These are phyloP conservation scores for Lipomyces mesembrius DNA, from an alignment of 805 yeast species.

Conservation along the genomic window DNA sequence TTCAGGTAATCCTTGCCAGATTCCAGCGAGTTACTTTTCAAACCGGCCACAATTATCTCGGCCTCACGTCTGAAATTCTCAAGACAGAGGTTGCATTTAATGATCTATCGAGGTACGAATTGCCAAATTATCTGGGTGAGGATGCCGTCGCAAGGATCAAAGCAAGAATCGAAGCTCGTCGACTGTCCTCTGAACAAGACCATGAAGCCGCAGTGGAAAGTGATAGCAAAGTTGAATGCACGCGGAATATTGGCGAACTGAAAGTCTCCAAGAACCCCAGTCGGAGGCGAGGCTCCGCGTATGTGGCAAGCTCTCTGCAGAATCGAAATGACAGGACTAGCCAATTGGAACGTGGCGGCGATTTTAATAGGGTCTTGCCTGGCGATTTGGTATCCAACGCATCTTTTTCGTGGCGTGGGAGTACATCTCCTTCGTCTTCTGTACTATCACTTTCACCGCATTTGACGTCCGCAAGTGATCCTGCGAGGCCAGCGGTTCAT, in stretches of 20 bases:
- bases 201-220: not conserved
- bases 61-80: conserved; percentile 78
- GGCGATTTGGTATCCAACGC: conserved; percentile 9
- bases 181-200: conserved; percentile 3
- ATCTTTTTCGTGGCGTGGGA: not conserved
- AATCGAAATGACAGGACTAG: not conserved
- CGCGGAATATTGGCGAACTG: not conserved
- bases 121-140: conserved; percentile 70
- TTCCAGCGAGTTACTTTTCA: conserved; percentile 89
- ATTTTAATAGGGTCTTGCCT: conserved; percentile 6
- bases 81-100: conserved; percentile 71
- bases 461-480: not conserved
- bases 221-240: not conserved
- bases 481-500: not conserved
- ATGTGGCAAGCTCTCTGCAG: not conserved
- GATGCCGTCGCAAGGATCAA: conserved; percentile 55
- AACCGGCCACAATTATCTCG: conserved; percentile 85
- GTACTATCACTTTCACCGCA: not conserved
- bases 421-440: not conserved
- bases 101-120: conserved; percentile 50
- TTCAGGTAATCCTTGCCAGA: conserved; percentile 86
- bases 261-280: not conserved
- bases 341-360: not conserved
- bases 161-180: conserved; percentile 26
- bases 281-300: conserved; percentile 3